Evolutionary conservation across 1,284 basidiomycete species (phyloP), one percentile per base, ranked within the genome.

Genomic region (Gymnopus androsaceus): DNA sequence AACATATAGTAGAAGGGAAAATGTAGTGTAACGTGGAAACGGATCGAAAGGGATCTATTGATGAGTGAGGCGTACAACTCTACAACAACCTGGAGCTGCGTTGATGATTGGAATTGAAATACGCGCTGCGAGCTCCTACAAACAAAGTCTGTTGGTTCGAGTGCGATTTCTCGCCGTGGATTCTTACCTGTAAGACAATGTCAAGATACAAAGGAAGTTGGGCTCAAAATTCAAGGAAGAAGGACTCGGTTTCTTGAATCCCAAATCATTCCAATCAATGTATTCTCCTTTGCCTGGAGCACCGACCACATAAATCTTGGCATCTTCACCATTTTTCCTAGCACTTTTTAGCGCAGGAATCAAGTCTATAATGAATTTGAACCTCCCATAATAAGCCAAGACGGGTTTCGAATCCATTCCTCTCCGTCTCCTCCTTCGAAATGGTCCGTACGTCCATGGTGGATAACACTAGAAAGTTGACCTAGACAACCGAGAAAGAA

Each of bases 321-420:
- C 58, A 14, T 60, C 61, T 27, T 70, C 68, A 12, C 67, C 66
- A 1, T 49, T 57, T 17, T 59, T 60, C 14, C 59, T 63, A 17
- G 71, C 72, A 44, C 59, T 63, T 28, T 62, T 55, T 30, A 73
- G 55, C 14, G 63, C 56, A 21, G 67, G 66, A 14, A 66, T 49
- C 7, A 75, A 60, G 15, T 64, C 68, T 46, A 65, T 56, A 3
- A 64, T 59, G 46, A 71, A 67, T 49, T 62, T 62, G 54, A 59
- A 67, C 34, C 67, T 58, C 30, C 54, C 58, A 56, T 80, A 80
- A 56, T 80, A 80, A 56, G 75, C 68, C 8, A 77, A 63, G 0
- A 76, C 77, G 27, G 80, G 59, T 61, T 80, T 80, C 54, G 64
- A 73, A 55, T 81, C 80, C 34, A 80, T 73, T 0, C 78, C 78